Evolutionary conservation across 2,329 filamentous ascomycete species (phyloP).

Genomic region (Phoma herbarum): DNA sequence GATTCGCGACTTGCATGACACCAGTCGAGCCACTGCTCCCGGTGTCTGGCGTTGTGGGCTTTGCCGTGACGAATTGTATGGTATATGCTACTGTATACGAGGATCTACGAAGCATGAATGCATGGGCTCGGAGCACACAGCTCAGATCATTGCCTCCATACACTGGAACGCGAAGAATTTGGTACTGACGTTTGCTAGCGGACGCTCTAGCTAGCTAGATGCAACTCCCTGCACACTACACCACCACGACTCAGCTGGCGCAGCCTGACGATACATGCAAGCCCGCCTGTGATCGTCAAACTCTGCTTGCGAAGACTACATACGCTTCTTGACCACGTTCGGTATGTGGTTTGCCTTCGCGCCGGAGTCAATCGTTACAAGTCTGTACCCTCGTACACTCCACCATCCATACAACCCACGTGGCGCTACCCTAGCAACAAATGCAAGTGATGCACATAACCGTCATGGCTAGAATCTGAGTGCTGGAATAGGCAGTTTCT

Average conservation of each 20-base stretch:
- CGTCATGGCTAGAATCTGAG: background rate
- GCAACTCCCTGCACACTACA: background rate
- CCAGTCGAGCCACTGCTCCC: conserved; percentile 22
- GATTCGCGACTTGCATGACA: conserved; percentile 22
- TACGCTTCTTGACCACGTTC: no score
- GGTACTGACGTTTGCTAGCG: background rate
- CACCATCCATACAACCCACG: background rate
- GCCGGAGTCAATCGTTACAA: no score
- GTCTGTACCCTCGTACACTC: background rate
- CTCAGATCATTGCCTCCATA: background rate
- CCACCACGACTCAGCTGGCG: background rate
- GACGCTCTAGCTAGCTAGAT: background rate
- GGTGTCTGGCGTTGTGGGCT: conserved; percentile 23
- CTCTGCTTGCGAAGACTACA: no score
- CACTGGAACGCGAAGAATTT: background rate
- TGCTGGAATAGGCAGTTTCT: background rate
- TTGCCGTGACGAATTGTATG: conserved; percentile 1
- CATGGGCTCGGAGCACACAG: background rate
- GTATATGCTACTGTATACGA: conserved; percentile 10
- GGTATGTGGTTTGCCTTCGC: no score
- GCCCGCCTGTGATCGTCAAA: background rate
- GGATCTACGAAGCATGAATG: conserved; percentile 4
- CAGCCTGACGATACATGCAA: background rate
- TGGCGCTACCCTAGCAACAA: background rate
- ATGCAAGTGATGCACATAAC: background rate